Evolutionary conservation across 371 early-diverging fungal genomes (phyloP).

Genomic region (Mucor circinelloides): DNA sequence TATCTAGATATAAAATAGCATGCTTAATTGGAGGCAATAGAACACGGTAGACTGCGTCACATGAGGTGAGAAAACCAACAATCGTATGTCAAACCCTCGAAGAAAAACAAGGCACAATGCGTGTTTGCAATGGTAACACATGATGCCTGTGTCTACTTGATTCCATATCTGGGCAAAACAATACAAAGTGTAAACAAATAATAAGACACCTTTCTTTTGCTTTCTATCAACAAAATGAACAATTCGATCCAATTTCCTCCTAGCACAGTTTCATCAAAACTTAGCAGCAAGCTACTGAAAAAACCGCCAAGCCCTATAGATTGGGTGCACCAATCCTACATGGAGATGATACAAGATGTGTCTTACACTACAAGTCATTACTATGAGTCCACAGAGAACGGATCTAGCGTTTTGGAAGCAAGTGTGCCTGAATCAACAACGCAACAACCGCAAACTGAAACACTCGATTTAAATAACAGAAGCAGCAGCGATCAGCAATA

Average conservation of each 20-base stretch:
- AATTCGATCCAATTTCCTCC: slow-evolving; percentile 13
- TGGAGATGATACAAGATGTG: slow-evolving; percentile 19
- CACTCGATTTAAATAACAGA: background rate
- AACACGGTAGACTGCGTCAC: no score
- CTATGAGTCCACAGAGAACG: background rate
- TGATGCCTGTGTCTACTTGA: background rate
- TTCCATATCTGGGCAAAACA: background rate
- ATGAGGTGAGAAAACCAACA: no score
- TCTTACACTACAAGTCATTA: slow-evolving; percentile 12
- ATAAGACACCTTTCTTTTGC: background rate
- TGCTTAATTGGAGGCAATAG: no score
- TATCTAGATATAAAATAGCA: no score
- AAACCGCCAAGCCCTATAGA: slow-evolving; percentile 11
- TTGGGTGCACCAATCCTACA: slow-evolving; percentile 21
- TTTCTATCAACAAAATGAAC: background rate
- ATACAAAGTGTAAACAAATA: background rate
- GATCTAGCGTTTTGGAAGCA: background rate
- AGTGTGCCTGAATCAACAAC: background rate
- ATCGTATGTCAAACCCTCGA: no score
- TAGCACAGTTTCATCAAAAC: slow-evolving; percentile 6
- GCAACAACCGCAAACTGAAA: background rate
- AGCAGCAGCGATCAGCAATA: background rate
- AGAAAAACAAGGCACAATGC: no score
- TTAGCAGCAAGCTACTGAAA: slow-evolving; percentile 11
- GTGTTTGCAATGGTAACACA: no score